A percentile compares a stretch with the other conserved stretches of the same genome.
Evolutionary conservation across 164 flowering plant species (phyloP).

Genomic region (Piper betle): DNA sequence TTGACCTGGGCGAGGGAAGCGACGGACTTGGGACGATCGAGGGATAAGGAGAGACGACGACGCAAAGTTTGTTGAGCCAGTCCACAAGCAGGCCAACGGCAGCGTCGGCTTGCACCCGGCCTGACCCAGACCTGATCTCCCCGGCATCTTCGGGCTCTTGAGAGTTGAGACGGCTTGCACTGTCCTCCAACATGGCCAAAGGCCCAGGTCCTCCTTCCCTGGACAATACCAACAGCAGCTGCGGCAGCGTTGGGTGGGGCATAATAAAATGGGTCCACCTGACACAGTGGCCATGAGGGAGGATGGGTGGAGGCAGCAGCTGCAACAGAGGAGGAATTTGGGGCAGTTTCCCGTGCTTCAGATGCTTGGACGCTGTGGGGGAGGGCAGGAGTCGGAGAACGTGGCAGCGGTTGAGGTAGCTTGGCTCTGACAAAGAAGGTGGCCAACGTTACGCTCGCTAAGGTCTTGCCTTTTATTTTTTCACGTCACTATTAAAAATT

Average conservation of each 20-base stretch:
- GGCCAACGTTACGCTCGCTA: no score
- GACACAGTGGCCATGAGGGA: conserved; percentile 30
- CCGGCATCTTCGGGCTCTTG: conserved; percentile 76
- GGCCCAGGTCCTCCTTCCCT: conserved; percentile 93
- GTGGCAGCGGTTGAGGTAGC: no score
- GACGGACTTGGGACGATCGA: conserved; percentile 84
- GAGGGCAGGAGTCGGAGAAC: no score
- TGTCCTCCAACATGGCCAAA: conserved; percentile 84
- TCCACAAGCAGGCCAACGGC: conserved; percentile 66
- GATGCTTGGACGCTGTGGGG: no score
- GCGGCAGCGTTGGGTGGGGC: conserved; percentile 27
- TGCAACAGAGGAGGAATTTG: no score
- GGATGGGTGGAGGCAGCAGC: conserved; percentile 30
- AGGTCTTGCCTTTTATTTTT: no score
- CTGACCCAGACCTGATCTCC: conserved; percentile 54
- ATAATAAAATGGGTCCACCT: conserved; percentile 44
- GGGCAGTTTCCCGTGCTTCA: no score
- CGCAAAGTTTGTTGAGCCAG: conserved; percentile 89
- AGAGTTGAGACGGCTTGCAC: conserved; percentile 89
- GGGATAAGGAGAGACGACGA: conserved; percentile 65
- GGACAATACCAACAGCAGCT: conserved; percentile 71
- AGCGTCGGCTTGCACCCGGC: conserved; percentile 48
- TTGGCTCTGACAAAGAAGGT: no score
- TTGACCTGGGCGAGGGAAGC: conserved; percentile 80
- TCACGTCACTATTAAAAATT: no score